Percentiles rank a stretch among this genome's conserved stretches.
Evolutionary conservation across 2,329 filamentous ascomycete species (phyloP).

Genomic region (Hypoxylon sp.): DNA sequence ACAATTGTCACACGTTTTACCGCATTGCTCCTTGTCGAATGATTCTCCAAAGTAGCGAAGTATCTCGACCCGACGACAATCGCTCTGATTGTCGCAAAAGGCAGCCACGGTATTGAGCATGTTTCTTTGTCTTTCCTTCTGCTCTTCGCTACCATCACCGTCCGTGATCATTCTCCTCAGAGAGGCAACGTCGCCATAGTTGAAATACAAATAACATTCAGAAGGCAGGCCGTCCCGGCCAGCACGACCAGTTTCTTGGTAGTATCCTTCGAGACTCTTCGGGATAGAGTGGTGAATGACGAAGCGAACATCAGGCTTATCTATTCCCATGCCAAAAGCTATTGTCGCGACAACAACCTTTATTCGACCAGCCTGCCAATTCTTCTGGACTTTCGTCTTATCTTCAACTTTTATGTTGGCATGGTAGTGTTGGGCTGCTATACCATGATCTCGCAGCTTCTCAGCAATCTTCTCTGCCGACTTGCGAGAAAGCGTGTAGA

Average conservation of each 20-base stretch:
- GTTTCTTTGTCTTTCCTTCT: slow-evolving; percentile 85
- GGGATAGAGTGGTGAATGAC: slow-evolving; percentile 94
- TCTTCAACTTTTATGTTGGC: slow-evolving; percentile 79
- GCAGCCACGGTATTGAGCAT: slow-evolving; percentile 90
- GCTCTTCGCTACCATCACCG: slow-evolving; percentile 80
- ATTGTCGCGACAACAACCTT: slow-evolving; percentile 98
- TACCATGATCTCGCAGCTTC: slow-evolving; percentile 73
- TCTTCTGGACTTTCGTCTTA: slow-evolving; percentile 79
- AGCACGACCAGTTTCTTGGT: slow-evolving; percentile 96
- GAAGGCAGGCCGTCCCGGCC: slow-evolving; percentile 91
- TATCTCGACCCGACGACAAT: slow-evolving; percentile 90
- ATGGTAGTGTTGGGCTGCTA: slow-evolving; percentile 88
- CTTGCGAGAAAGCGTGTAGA: slow-evolving; percentile 91
- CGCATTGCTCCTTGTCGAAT: slow-evolving; percentile 80
- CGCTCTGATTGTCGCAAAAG: slow-evolving; percentile 89
- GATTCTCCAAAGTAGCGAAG: slow-evolving; percentile 94
- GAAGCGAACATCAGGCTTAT: slow-evolving; percentile 96
- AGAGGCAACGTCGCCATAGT: slow-evolving; percentile 80
- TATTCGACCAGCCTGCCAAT: slow-evolving; percentile 84
- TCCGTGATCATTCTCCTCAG: slow-evolving; percentile 86
- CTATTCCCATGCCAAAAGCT: slow-evolving; percentile 99
- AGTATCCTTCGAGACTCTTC: slow-evolving; percentile 97
- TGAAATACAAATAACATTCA: slow-evolving; percentile 91
- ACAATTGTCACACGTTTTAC: slow-evolving; percentile 90
- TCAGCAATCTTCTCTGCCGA: slow-evolving; percentile 85